Percentiles rank a stretch among this genome's conserved stretches.
These are phyloP conservation scores for Arabis hirsuta DNA, from an alignment of 345 rosid species.

Conservation along the genomic window DNA sequence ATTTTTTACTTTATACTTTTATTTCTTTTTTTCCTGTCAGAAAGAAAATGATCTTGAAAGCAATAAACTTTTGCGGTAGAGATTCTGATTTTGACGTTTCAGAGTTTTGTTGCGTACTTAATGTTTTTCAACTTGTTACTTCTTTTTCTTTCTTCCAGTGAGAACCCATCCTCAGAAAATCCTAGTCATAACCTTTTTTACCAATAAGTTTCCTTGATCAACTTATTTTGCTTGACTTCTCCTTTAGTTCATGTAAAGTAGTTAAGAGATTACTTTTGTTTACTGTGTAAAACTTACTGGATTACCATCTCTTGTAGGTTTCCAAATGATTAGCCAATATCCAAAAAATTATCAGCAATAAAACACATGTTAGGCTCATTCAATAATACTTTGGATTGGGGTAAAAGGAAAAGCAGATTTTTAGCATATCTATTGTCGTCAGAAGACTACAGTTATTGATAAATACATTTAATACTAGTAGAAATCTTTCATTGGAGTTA, in stretches of 20 bases:
- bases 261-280: background rate
- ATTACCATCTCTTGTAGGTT: slow-evolving; percentile 5
- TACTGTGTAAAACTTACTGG: background rate
- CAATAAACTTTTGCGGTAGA: slow-evolving; percentile 52
- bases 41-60: slow-evolving; percentile 48
- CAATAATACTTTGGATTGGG: background rate
- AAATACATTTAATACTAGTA: background rate
- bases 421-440: background rate
- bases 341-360: background rate
- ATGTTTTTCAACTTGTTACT: slow-evolving; percentile 43
- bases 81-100: slow-evolving; percentile 86
- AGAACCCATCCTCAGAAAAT: slow-evolving; percentile 33
- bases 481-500: background rate
- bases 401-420: background rate
- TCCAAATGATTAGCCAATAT: background rate
- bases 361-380: background rate
- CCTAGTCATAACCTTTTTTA: slow-evolving; percentile 43
- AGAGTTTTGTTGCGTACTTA: slow-evolving; percentile 52
- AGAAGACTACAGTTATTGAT: background rate
- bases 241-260: background rate
- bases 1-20: slow-evolving; percentile 24
- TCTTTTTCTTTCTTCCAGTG: slow-evolving; percentile 12
- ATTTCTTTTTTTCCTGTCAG: slow-evolving; percentile 46
- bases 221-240: slow-evolving; percentile 16
- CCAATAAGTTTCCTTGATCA: slow-evolving; percentile 6